phyloP scores from a whole-genome alignment of 1,139 yeast genomes.

The Entelexis sorbosivorans region DNA sequence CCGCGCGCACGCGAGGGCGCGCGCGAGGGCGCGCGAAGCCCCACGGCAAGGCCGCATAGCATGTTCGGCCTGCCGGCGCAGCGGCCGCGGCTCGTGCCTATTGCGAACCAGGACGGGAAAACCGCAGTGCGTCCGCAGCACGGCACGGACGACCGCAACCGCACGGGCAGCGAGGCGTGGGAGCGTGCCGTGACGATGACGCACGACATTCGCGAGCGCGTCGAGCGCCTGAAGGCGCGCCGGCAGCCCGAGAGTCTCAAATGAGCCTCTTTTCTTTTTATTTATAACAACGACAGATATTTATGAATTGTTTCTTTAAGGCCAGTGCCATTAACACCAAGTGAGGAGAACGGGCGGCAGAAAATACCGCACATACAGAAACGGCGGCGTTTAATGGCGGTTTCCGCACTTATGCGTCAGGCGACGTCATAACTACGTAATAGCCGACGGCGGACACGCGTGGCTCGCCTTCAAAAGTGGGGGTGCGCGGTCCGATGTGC shows the following conservation, averaged over 20 bases:
- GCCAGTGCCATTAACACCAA: too few species aligned
- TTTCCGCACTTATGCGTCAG: too few species aligned
- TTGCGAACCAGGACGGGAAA: slow-evolving; percentile 1
- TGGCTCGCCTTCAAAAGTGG: too few species aligned
- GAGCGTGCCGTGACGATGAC: slow-evolving; percentile 20
- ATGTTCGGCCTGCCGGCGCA: not conserved
- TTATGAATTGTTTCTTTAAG: not conserved
- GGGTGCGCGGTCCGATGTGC: too few species aligned
- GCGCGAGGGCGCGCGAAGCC: not conserved
- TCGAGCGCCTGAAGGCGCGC: slow-evolving; percentile 12
- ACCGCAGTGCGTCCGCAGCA: not conserved
- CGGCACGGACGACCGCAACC: not conserved
- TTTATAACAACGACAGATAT: not conserved
- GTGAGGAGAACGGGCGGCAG: too few species aligned
- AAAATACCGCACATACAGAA: too few species aligned
- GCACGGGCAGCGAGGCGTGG: slow-evolving; percentile 14
- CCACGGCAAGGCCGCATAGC: slow-evolving; percentile 4
- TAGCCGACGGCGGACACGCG: too few species aligned
- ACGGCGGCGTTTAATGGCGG: too few species aligned
- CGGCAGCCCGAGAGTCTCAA: not conserved
- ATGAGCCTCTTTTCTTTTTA: not conserved
- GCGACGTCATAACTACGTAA: too few species aligned
- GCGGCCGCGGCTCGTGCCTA: slow-evolving; percentile 10
- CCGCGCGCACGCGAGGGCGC: slow-evolving; percentile 5
- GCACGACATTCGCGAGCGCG: slow-evolving; percentile 13